Conservation (phyloP, 208 protist genomes). For the Blastocrithidia nonstop region DNA sequence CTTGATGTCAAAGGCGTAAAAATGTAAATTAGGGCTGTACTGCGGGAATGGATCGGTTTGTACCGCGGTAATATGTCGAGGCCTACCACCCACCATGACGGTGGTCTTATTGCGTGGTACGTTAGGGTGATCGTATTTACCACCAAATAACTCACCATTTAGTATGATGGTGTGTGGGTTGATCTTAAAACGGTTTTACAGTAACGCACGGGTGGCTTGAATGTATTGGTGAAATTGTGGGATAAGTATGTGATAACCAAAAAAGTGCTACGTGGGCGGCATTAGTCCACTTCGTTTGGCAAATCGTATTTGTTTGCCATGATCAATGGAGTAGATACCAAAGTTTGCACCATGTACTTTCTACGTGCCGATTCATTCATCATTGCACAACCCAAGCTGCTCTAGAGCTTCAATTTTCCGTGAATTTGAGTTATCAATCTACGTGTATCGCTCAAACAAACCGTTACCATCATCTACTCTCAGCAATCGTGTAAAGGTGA, state of each 20-base stretch:
- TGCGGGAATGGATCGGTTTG: conserved; percentile 74
- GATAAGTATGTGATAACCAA: conserved; percentile 69
- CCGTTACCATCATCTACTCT: too few species aligned
- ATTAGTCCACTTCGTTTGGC: conserved; percentile 76
- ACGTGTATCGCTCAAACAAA: conserved; percentile 68
- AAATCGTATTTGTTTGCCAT: conserved; percentile 34
- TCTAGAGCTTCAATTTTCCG: conserved; percentile 42
- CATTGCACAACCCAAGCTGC: conserved; percentile 24
- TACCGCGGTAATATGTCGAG: conserved; percentile 32
- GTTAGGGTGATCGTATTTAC: conserved; percentile 73
- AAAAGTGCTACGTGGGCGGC: conserved; percentile 64
- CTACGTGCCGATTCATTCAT: conserved; percentile 81
- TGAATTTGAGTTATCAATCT: conserved; percentile 70
- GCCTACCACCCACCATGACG: conserved; percentile 39
- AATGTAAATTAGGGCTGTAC: conserved; percentile 74
- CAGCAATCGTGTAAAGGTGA: too few species aligned
- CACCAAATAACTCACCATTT: conserved; percentile 78
- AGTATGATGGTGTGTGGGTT: conserved; percentile 38
- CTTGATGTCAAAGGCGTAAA: conserved; percentile 83
- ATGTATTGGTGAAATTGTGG: conserved; percentile 39
- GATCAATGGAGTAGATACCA: conserved; percentile 59
- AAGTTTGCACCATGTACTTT: conserved; percentile 86
- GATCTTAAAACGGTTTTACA: conserved; percentile 11
- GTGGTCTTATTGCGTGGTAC: conserved; percentile 25
- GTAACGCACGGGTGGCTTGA: conserved; percentile 16